Evolutionary conservation across 257 asterid genomes (phyloP).

Genomic region (Ocimum tenuiflorum): DNA sequence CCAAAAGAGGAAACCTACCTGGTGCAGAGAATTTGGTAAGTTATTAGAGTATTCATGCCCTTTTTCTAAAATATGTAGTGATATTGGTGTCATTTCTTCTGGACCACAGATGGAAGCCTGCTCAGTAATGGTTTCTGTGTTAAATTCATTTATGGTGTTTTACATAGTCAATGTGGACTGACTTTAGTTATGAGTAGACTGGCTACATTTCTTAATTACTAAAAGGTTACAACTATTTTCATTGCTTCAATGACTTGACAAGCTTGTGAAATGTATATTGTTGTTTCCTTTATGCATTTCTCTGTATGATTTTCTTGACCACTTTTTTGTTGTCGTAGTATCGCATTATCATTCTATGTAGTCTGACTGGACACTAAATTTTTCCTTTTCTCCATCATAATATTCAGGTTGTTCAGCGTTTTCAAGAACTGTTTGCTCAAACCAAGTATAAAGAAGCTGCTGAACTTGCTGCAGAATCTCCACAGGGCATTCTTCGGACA

Average conservation of each 20-base stretch:
- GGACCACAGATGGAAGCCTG: background rate
- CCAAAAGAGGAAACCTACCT: conserved; percentile 94
- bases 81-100: background rate
- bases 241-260: background rate
- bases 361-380: background rate
- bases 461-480: conserved; percentile 77
- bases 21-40: conserved; percentile 95
- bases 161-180: background rate
- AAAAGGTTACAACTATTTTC: background rate
- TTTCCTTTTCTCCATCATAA: background rate
- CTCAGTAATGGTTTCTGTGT: conserved; percentile 4
- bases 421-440: conserved; percentile 79
- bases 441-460: conserved; percentile 74
- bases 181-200: background rate
- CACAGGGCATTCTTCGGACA: conserved; percentile 66
- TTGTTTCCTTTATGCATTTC: background rate
- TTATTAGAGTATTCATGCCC: background rate
- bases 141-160: background rate
- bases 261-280: background rate
- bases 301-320: conserved; percentile 10
- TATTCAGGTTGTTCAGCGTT: conserved; percentile 84
- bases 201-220: background rate
- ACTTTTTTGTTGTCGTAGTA: background rate
- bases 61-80: background rate
- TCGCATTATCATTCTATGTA: background rate